Conservation (phyloP, 352 stramenopile species). For the Pythium rhizo-oryzae region DNA sequence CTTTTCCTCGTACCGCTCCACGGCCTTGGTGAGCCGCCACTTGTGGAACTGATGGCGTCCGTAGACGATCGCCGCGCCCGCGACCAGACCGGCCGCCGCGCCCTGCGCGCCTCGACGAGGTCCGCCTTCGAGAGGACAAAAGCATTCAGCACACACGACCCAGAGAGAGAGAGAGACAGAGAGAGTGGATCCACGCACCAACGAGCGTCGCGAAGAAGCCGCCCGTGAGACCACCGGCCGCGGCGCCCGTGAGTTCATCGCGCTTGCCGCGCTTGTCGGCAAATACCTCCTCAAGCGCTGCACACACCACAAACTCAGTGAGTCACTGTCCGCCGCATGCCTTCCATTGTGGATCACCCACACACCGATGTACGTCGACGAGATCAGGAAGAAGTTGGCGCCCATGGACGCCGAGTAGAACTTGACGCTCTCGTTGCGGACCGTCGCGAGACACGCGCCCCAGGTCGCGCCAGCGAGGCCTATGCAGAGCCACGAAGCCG, state of each 20-base stretch:
- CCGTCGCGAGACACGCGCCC: constrained; percentile 59
- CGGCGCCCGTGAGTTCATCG: constrained; percentile 59
- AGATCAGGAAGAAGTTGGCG: constrained; percentile 84
- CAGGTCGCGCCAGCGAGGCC: constrained; percentile 54
- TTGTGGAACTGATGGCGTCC: constrained; percentile 72
- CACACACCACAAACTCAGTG: neutral
- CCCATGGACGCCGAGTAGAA: constrained; percentile 87
- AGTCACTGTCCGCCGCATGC: too few relatives aligned
- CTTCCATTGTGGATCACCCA: neutral
- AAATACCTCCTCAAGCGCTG: constrained; percentile 81
- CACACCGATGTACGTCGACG: constrained; percentile 84
- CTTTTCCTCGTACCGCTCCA: constrained; percentile 83
- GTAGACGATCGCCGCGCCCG: constrained; percentile 64
- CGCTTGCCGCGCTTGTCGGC: constrained; percentile 65
- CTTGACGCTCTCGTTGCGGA: constrained; percentile 76
- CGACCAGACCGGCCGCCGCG: constrained; percentile 53
- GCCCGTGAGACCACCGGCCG: constrained; percentile 62
- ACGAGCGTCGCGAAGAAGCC: constrained; percentile 74
- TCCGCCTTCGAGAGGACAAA: constrained; percentile 41
- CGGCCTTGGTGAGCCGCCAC: constrained; percentile 73
- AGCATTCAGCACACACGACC: neutral
- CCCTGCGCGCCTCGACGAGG: constrained; percentile 71
- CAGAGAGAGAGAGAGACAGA: too few relatives aligned
- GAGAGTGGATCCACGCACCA: too few relatives aligned
- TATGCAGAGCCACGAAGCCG: constrained; percentile 12